These are phyloP conservation scores for Forsythia viridissima DNA, from an alignment of 257 asterid genomes.

Conservation along the genomic window DNA sequence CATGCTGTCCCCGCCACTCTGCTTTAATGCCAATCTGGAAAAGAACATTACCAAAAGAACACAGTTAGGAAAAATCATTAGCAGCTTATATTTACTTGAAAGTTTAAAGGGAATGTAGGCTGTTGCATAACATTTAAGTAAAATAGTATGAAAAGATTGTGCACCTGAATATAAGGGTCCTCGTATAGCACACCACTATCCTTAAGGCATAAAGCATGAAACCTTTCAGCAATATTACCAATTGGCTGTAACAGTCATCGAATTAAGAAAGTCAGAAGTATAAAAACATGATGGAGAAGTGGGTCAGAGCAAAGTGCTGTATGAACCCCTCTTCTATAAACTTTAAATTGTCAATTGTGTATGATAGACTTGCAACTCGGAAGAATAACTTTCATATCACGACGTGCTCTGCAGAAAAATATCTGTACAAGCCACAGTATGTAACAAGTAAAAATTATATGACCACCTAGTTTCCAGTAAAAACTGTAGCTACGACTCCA, in stretches of 20 bases:
- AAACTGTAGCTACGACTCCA: background rate
- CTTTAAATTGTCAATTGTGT: background rate
- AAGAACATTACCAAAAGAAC: conserved; percentile 15
- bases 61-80: conserved; percentile 12
- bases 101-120: background rate
- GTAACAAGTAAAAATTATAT: background rate
- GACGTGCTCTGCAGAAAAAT: background rate
- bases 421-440: background rate
- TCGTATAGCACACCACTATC: conserved; percentile 94
- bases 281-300: conserved; percentile 8
- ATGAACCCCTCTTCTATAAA: background rate
- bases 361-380: background rate
- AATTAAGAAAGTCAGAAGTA: conserved; percentile 25
- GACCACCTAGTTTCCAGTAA: background rate
- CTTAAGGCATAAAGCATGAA: conserved; percentile 76
- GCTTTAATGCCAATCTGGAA: conserved; percentile 92
- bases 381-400: background rate
- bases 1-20: conserved; percentile 88
- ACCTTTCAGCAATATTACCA: conserved; percentile 83
- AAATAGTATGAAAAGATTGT: conserved; percentile 15
- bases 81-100: background rate
- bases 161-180: conserved; percentile 92
- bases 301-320: background rate
- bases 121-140: conserved; percentile 15
- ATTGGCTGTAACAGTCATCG: conserved; percentile 63